These are phyloP conservation scores for Saccharomyces hybrid DNA, from an alignment of 1,139 yeast genomes.

Conservation along the genomic window DNA sequence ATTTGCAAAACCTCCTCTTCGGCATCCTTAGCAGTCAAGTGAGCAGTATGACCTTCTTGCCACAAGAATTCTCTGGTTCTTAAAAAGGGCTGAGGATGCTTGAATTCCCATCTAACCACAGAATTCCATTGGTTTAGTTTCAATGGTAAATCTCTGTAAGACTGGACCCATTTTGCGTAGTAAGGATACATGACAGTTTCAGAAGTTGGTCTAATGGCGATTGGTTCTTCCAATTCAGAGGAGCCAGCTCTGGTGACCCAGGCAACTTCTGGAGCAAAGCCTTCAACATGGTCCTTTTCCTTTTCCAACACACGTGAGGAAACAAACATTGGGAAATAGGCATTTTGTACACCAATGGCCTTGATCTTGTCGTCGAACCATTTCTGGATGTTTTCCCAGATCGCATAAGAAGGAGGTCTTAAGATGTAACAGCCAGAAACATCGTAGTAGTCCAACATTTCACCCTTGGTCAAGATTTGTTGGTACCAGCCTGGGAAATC, in stretches of 20 bases:
- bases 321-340: conserved; percentile 98
- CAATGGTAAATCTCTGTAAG: conserved; percentile 95
- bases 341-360: conserved; percentile 83
- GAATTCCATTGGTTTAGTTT: conserved; percentile 98
- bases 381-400: conserved; percentile 91
- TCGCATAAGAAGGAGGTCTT: conserved; percentile 89
- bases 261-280: conserved; percentile 99
- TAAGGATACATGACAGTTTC: conserved; percentile 99
- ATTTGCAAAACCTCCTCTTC: conserved; percentile 77
- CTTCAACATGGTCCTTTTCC: conserved; percentile 98
- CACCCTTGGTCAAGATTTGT: conserved; percentile 91
- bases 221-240: conserved; percentile 93
- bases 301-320: conserved; percentile 86
- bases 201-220: conserved; percentile 98
- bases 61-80: conserved; percentile 98
- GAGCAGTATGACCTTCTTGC: conserved; percentile 99
- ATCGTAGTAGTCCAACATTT: conserved; percentile 96
- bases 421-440: conserved; percentile 98
- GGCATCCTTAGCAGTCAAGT: conserved; percentile 74
- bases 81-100: conserved; percentile 98
- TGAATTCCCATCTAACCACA: conserved; percentile 99
- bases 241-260: conserved; percentile 98
- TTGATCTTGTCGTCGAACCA: conserved; percentile 80
- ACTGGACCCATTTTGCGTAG: conserved; percentile 97
- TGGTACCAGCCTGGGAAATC: conserved; percentile 98